A percentile compares a stretch with the other conserved stretches of the same genome.
Conservation (phyloP, 2,329 filamentous ascomycete species). For the Pseudogymnoascus destructans region DNA sequence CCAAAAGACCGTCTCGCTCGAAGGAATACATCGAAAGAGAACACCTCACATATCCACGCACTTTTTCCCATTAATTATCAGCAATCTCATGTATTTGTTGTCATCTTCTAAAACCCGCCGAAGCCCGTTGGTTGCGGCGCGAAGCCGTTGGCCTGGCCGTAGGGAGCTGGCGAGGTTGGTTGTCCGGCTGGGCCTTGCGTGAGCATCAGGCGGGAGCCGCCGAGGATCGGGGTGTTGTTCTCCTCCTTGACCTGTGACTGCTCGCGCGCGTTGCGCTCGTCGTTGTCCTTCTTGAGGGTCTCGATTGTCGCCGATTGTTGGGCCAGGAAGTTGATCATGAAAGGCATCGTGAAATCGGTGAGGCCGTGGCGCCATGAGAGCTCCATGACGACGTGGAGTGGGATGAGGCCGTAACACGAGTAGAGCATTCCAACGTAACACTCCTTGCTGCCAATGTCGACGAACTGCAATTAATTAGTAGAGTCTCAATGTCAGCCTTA, state of each 20-base stretch:
- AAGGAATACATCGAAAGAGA: conserved; percentile 5
- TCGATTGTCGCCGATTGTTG: conserved; percentile 83
- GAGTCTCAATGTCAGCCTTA: conserved; percentile 23
- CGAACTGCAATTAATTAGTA: conserved; percentile 51
- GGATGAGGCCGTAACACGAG: conserved; percentile 93
- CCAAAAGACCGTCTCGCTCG: not conserved
- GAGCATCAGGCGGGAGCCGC: conserved; percentile 81
- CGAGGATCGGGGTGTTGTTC: conserved; percentile 86
- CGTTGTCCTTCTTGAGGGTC: conserved; percentile 83
- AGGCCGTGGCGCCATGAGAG: conserved; percentile 94
- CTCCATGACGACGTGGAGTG: conserved; percentile 84
- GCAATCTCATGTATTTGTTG: conserved; percentile 8
- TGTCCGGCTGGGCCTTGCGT: conserved; percentile 64
- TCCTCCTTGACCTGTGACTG: conserved; percentile 67
- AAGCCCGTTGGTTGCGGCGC: conserved; percentile 78
- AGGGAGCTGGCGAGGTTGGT: conserved; percentile 51
- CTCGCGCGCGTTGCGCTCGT: conserved; percentile 74
- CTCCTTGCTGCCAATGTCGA: conserved; percentile 96
- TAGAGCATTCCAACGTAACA: conserved; percentile 99
- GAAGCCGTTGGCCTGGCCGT: conserved; percentile 74
- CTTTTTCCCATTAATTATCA: conserved; percentile 7
- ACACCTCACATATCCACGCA: not conserved
- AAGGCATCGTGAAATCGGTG: conserved; percentile 96
- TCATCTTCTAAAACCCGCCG: conserved; percentile 34
- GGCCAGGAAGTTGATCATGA: conserved; percentile 96